These are phyloP conservation scores for Delonix regia DNA, from an alignment of 306 rosid species.

Conservation along the genomic window DNA sequence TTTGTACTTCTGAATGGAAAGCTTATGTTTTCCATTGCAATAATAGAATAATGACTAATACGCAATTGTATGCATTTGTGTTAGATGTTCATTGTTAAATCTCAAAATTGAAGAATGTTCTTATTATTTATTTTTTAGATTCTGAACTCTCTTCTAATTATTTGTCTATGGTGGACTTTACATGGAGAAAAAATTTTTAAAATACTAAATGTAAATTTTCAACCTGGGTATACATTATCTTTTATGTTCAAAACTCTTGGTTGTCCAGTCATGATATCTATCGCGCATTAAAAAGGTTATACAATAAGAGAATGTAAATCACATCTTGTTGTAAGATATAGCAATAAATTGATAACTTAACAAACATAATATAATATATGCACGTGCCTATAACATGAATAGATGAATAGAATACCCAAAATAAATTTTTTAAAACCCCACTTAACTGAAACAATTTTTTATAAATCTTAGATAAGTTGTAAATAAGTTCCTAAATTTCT, in stretches of 20 bases:
- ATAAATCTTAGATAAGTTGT: not conserved
- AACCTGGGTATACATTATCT: not conserved
- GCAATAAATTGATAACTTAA: not conserved
- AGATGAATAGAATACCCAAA: not conserved
- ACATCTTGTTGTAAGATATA: not conserved
- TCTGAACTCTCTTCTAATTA: conserved; percentile 7
- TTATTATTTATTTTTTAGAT: not conserved
- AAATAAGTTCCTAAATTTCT: not conserved
- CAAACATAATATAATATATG: not conserved
- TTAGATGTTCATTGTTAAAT: not conserved
- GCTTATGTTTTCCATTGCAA: conserved; percentile 11
- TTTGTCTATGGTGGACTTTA: not conserved
- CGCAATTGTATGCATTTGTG: not conserved
- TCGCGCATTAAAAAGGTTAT: not conserved
- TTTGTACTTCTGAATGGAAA: conserved; percentile 18
- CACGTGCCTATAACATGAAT: not conserved
- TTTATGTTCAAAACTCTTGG: not conserved
- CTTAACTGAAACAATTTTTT: not conserved
- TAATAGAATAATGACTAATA: conserved; percentile 16
- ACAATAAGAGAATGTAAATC: not conserved
- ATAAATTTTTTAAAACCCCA: not conserved
- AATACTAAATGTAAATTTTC: conserved; percentile 2
- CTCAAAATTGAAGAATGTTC: not conserved
- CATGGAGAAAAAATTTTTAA: not conserved
- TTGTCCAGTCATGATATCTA: not conserved